These are phyloP conservation scores for Dactylonectria macrodidyma DNA, from an alignment of 2,329 filamentous ascomycete species.

Conservation along the genomic window DNA sequence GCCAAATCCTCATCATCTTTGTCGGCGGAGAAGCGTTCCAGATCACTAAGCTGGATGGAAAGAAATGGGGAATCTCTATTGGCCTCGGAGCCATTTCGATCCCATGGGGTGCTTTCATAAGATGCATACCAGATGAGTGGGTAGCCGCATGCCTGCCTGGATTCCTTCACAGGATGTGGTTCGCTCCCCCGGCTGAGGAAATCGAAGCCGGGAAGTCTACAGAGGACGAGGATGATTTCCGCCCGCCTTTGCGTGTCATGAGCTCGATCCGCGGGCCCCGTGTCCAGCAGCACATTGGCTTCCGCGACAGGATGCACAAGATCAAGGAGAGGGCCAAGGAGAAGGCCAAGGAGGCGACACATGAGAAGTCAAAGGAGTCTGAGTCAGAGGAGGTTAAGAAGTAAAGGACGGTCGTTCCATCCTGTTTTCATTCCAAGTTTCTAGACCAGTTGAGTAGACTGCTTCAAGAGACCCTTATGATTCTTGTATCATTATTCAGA, in stretches of 20 bases:
- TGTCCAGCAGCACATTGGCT: constrained; percentile 50
- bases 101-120: constrained; percentile 80
- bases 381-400: constrained; percentile 30
- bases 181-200: constrained; percentile 38
- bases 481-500: background rate
- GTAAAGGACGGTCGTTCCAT: constrained; percentile 11
- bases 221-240: constrained; percentile 42
- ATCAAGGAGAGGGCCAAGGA: constrained; percentile 48
- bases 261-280: constrained; percentile 51
- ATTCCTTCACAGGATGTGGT: constrained; percentile 48
- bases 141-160: constrained; percentile 47
- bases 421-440: background rate
- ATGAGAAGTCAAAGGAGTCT: constrained; percentile 20
- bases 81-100: constrained; percentile 83
- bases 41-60: constrained; percentile 72
- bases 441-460: background rate
- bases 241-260: constrained; percentile 48
- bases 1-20: constrained; percentile 88
- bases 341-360: constrained; percentile 24
- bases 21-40: constrained; percentile 84
- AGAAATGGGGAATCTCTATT: constrained; percentile 88
- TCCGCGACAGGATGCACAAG: constrained; percentile 47
- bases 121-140: constrained; percentile 79
- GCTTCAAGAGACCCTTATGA: too few species aligned
- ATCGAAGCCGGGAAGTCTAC: constrained; percentile 29